Conservation (phyloP, 345 rosid species). For the Eucalyptus decipiens region DNA sequence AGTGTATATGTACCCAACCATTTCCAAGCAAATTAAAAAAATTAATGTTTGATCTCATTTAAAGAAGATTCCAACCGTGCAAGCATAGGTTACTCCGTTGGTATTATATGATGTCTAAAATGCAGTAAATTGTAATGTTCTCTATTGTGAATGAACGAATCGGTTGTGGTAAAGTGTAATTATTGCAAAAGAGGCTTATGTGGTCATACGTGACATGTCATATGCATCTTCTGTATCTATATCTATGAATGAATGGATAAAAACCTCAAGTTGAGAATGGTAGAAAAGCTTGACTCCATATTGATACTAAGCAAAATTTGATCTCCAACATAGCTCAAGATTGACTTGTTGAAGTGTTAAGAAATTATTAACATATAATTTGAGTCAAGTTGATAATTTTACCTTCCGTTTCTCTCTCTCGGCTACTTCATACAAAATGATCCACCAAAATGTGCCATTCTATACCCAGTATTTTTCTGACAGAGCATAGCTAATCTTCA, state of each 20-base stretch:
- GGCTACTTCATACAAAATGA: neutral
- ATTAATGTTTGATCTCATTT: neutral
- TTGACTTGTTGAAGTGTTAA: neutral
- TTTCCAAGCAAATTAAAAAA: neutral
- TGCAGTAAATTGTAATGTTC: too few relatives aligned
- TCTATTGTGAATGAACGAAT: too few relatives aligned
- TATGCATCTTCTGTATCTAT: neutral
- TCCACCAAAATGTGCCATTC: neutral
- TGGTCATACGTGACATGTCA: neutral
- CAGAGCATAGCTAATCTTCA: neutral
- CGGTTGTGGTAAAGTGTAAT: too few relatives aligned
- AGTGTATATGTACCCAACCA: neutral
- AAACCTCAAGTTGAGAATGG: neutral
- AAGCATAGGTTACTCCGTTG: neutral
- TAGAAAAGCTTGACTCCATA: neutral
- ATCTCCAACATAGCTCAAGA: neutral
- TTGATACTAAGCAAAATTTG: neutral
- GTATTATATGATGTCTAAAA: neutral
- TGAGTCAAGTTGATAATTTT: neutral
- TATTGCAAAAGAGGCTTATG: neutral
- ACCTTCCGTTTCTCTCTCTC: neutral
- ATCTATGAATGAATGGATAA: neutral
- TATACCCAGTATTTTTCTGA: neutral
- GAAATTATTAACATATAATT: neutral
- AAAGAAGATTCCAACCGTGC: neutral